These are phyloP conservation scores for Pezicula carpinea DNA, from an alignment of 2,329 filamentous ascomycete genomes.

Conservation along the genomic window DNA sequence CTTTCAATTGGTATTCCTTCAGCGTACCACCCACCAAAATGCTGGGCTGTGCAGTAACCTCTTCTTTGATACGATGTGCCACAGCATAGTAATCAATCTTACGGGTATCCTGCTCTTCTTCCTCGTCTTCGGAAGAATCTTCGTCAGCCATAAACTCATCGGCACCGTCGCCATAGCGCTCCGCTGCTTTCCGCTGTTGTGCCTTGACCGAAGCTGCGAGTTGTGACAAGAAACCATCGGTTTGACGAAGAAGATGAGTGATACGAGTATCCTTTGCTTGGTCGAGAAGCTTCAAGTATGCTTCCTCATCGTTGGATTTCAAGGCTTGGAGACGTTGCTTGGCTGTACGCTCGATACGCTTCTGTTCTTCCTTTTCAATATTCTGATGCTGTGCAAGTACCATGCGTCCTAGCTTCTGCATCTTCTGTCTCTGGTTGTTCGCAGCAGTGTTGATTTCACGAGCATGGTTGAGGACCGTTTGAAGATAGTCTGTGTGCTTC, in stretches of 20 bases:
- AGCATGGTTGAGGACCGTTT: slow-evolving; percentile 78
- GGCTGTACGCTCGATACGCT: slow-evolving; percentile 92
- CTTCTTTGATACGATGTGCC: slow-evolving; percentile 92
- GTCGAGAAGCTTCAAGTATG: slow-evolving; percentile 94
- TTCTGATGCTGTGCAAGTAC: slow-evolving; percentile 90
- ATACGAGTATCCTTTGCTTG: slow-evolving; percentile 99
- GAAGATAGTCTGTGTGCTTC: slow-evolving; percentile 89
- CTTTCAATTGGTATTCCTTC: slow-evolving; percentile 98
- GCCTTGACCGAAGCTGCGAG: slow-evolving; percentile 90
- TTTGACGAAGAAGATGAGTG: slow-evolving; percentile 92
- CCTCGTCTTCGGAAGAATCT: slow-evolving; percentile 63
- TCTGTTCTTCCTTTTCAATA: slow-evolving; percentile 99
- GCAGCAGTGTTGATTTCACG: slow-evolving; percentile 70
- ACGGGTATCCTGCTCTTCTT: slow-evolving; percentile 60
- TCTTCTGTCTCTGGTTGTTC: slow-evolving; percentile 63
- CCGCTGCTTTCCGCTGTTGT: slow-evolving; percentile 79
- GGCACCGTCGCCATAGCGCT: slow-evolving; percentile 68
- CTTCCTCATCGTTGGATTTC: slow-evolving; percentile 98
- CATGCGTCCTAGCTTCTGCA: slow-evolving; percentile 80
- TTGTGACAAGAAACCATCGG: slow-evolving; percentile 94
- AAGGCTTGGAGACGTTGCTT: slow-evolving; percentile 99
- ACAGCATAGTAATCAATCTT: slow-evolving; percentile 99
- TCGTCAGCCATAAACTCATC: slow-evolving; percentile 44
- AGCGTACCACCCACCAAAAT: slow-evolving; percentile 89
- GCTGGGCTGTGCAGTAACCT: slow-evolving; percentile 74